Evolutionary conservation across 2,329 filamentous ascomycete genomes (phyloP), one percentile per base, ranked within the genome.

Genomic region (Botryotinia convoluta): DNA sequence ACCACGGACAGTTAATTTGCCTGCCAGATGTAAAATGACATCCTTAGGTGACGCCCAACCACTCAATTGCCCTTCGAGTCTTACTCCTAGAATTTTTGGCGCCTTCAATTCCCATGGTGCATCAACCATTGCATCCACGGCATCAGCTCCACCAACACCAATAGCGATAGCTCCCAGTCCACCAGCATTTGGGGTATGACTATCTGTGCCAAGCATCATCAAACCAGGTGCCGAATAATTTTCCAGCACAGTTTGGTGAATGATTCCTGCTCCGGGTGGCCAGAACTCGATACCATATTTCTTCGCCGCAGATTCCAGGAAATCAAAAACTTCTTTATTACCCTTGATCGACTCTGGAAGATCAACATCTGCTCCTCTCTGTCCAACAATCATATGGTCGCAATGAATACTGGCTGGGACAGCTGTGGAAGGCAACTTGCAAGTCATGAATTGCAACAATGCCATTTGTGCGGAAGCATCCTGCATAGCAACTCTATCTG

Each of bases 401-500:
- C 96, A 99, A 85, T 99, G 96, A 78, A 98, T 98, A 82, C 95
- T 98, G 67, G 96, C 95, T 18, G 96, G 96, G 68, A 99, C 95
- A 16, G 95, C 95, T 3, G 96, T 97, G 74, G 90, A 90, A 42
- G 92, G 92, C 71, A 99, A 87, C 72, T 94, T 93, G 83, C 96
- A 99, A 42, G 93, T 93, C 95, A 99, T 99, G 87, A 99, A 99
- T 84, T 99, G 96, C 79, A 99, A 86, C 77, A 99, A 86, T 2
- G 96, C 96, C 96, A 99, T 99, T 85, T 99, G 96, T 9, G 96
- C 96, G 44, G 94, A 97, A 22, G 96, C 96, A 86, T 99, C 96
- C 84, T 99, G 96, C 96, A 99, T 99, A 77, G 97, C 97, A 78
- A 98, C 96, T 71, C 96, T 90, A 83, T 99, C 96, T 35, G 96